These are phyloP conservation scores for Thraustochytrium sp. DNA, from an alignment of 352 stramenopile genomes.

Conservation along the genomic window DNA sequence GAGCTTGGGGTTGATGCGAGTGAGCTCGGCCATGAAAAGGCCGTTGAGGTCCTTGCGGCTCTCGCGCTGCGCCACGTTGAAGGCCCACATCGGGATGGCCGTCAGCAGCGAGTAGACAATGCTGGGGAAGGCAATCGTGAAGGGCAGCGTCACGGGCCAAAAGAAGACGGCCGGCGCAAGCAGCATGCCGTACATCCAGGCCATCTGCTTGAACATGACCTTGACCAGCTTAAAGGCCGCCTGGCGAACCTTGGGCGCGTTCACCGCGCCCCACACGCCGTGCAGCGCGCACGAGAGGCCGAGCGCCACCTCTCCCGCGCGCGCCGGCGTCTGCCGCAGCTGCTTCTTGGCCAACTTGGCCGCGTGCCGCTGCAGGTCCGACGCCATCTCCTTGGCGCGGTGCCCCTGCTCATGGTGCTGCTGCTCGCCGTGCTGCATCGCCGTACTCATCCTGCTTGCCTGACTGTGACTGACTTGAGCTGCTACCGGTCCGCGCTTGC, in stretches of 20 bases:
- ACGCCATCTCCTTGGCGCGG: not conserved
- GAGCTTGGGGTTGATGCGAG: not conserved
- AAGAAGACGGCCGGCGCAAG: not conserved
- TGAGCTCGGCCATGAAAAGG: conserved; percentile 14
- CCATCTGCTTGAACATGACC: conserved; percentile 1
- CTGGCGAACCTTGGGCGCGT: not conserved
- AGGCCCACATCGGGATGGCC: not conserved
- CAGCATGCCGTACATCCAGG: not conserved
- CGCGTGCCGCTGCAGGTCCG: not conserved
- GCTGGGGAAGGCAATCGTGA: conserved; percentile 24
- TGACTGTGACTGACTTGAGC: too few relatives aligned
- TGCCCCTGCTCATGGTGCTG: too few relatives aligned
- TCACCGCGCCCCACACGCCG: not conserved
- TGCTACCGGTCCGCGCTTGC: too few relatives aligned
- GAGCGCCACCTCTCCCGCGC: not conserved
- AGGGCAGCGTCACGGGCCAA: conserved; percentile 1
- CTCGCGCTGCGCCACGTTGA: not conserved
- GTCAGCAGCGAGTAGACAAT: conserved; percentile 12
- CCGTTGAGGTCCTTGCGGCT: not conserved
- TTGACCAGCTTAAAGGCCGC: not conserved
- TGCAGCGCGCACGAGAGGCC: not conserved
- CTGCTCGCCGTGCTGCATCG: too few relatives aligned
- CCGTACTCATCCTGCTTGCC: too few relatives aligned
- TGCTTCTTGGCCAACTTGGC: conserved; percentile 1
- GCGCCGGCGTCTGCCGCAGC: not conserved